Base-by-base conservation (phyloP, 768 basidiomycete species). In the Gymnopilus junonius region DNA sequence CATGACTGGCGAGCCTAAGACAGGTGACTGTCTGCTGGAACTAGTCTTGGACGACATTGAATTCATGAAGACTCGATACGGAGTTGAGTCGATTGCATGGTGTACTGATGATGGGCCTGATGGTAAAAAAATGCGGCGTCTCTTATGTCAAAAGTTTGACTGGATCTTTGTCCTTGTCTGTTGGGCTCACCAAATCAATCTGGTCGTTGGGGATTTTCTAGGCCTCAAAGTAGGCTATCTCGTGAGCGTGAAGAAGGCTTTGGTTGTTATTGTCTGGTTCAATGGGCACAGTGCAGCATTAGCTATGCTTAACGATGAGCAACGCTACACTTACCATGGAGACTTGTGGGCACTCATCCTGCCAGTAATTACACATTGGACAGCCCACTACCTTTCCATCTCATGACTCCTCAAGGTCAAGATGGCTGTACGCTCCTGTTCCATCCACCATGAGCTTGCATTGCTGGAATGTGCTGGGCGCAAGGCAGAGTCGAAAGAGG, bases 151-250 rank as follows among this genome's bases (percentile, higher is more conserved):
- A 15, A 32, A 23, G 6, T 61, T 60, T 58, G 55, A 40, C 1
- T 63, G 65, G 55, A 59, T 71, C 23, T 65, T 71, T 12, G 54
- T 58, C 8, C 55, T 64, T 35, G n/a, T 63, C 17, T 76, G 70
- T 54, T 75, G 71, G 70, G 70, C 71, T 0, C 71, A 72, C 59
- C 73, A 78, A 59, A 67, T 70, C 25, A 77, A 78, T 62, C 73
- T 79, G 4, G 65, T 77, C 27, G 74, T 77, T 31, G 76, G 77
- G 8, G 76, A 80, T 57, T 72, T 70, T 40, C 63, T 79, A 17
- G 57, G 51, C n/a, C n/a, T 69, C 1, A 56, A 61, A 29, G 12
- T 34, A 21, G n/a, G 8, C 5, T 62, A 75, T 40, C 50, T 69
- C 11, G 55, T 62, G n/a, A 62, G 59, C 32, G 62, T 73, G 14